Evolutionary conservation across 2,329 filamentous ascomycete genomes (phyloP), one percentile per base, ranked within the genome.

Genomic region (Neoarthrinium moseri): DNA sequence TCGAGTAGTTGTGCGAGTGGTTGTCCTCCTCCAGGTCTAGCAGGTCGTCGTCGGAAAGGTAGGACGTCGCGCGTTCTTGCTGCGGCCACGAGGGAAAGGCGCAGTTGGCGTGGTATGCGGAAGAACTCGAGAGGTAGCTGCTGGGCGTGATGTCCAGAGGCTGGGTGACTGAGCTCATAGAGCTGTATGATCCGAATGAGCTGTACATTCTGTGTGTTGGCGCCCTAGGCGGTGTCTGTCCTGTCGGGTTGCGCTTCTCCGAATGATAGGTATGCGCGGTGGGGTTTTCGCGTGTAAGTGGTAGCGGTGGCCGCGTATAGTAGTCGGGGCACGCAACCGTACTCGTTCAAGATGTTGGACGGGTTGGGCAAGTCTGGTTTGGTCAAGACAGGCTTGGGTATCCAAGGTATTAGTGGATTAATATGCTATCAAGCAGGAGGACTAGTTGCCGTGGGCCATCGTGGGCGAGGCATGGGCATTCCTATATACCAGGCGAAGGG

Each of bases 31-130:
- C 51, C 23, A 35, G 65, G 54, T 74, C 71, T 63, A 80, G 77
- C 45, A 84, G 75, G 56, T 84, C 81, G 65, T 84, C 81, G 68
- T 85, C 81, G 33, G 80, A 82, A 51, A 84, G 71, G 63, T 74
- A 81, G 1, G 78, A 78, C 3, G 75, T 75, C 15, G 77, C 73
- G 48, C 73, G 72, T 53, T 71, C 64, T 37, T 70, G 59, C 18
- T 67, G 66, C 4, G 69, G 68, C 70, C 70, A 73, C 26, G 67
- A 70, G 4, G 70, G 70, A 47, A 64, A 72, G 12, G 69, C 70
- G 61, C 69, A 72, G 55, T 51, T 60, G n/a, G 57, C 48, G 51
- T 59, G 55, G 54, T 63, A 60, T 5, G 51, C 41, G 2, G 55
- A 52, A 43, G 55, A 52, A 45, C 55, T 48, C 4, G 59, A 57